A percentile compares a stretch with the other conserved stretches of the same genome.
phyloP scores from a whole-genome alignment of 129 eudicot species.

The Flaveria sonorensis region DNA sequence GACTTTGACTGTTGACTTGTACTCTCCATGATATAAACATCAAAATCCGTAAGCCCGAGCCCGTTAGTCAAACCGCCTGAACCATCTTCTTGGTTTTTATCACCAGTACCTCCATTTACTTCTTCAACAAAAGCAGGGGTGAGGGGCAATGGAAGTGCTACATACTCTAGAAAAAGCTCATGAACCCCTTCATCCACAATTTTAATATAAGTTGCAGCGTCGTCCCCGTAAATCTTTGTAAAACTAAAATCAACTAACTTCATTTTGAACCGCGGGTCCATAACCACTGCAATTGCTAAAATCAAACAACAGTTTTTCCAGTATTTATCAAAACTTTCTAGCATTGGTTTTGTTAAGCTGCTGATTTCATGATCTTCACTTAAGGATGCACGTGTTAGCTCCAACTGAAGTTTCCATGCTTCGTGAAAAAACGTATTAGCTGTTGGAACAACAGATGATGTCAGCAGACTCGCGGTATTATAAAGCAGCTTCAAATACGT shows the following conservation, averaged over 20 bases:
- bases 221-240: conserved; percentile 73
- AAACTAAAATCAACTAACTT: conserved; percentile 93
- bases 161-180: conserved; percentile 73
- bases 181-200: conserved; percentile 86
- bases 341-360: conserved; percentile 57
- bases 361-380: conserved; percentile 60
- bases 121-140: conserved; percentile 48
- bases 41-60: conserved; percentile 79
- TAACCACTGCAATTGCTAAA: conserved; percentile 87
- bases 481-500: conserved; percentile 56
- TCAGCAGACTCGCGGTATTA: conserved; percentile 64
- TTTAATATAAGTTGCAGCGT: conserved; percentile 54
- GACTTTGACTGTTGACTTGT: conserved; percentile 67
- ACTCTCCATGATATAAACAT: conserved; percentile 64
- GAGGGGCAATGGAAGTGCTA: conserved; percentile 43
- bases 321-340: conserved; percentile 73
- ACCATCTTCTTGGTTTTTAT: conserved; percentile 44
- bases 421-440: conserved; percentile 88
- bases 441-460: conserved; percentile 54
- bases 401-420: conserved; percentile 94
- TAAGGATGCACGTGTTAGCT: conserved; percentile 65
- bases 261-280: conserved; percentile 98
- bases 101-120: conserved; percentile 38
- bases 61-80: conserved; percentile 43
- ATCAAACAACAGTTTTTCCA: conserved; percentile 70